Evolutionary conservation across 345 rosid species (phyloP).

Genomic region (Murraya paniculata): DNA sequence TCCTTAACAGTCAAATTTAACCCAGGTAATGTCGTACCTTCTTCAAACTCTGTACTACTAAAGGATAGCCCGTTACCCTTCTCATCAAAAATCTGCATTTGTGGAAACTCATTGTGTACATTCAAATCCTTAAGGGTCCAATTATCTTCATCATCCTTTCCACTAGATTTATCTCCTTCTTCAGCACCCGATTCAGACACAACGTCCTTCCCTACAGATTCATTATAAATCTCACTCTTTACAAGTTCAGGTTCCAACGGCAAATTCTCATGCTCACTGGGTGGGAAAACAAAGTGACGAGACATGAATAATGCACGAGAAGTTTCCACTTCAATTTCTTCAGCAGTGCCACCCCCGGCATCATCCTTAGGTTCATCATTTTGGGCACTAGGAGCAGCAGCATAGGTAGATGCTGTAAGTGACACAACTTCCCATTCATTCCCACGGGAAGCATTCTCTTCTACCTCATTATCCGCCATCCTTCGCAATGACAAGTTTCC

Average conservation of each 20-base stretch:
- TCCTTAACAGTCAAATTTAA: constrained; percentile 37
- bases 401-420: constrained; percentile 89
- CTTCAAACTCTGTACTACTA: constrained; percentile 39
- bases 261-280: constrained; percentile 63
- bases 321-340: constrained; percentile 47
- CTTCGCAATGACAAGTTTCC: constrained; percentile 3
- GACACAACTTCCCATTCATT: constrained; percentile 97
- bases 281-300: constrained; percentile 74
- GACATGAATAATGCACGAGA: constrained; percentile 74
- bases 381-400: constrained; percentile 80
- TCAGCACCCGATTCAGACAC: constrained; percentile 34
- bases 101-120: constrained; percentile 54
- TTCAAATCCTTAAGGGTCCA: constrained; percentile 50
- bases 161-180: constrained; percentile 38
- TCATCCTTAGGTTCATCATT: constrained; percentile 42
- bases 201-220: constrained; percentile 37
- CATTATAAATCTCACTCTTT: constrained; percentile 35
- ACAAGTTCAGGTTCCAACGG: constrained; percentile 39
- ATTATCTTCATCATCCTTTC: constrained; percentile 58
- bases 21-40: constrained; percentile 33
- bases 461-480: constrained; percentile 57
- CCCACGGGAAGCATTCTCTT: constrained; percentile 46
- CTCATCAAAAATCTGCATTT: constrained; percentile 40
- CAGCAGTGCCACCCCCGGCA: constrained; percentile 27
- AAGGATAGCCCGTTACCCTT: constrained; percentile 32